Evolutionary conservation across 345 rosid species (phyloP), one percentile per base, ranked within the genome.

Genomic region (Syzygium aromaticum): DNA sequence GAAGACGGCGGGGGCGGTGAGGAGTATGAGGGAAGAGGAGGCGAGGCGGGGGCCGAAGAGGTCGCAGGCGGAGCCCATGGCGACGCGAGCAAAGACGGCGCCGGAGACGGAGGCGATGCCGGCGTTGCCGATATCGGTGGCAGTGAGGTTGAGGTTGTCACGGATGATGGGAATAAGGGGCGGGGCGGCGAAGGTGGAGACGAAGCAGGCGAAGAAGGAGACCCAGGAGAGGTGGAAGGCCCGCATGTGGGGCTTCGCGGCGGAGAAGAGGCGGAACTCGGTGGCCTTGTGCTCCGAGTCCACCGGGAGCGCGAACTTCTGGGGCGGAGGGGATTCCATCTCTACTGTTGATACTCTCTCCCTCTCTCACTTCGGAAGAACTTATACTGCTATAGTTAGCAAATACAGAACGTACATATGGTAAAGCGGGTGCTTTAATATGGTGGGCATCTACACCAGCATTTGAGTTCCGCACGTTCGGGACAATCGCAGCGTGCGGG

Each of bases 41-140:
- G 99, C 99, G 1, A 97, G 93, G 84, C 99, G 98, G 1, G 99
- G 99, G 12, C 99, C 98, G 84, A 95, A 91, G 3, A 97, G 90
- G 88, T 97, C 99, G 59, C 98, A 97, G 23, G 95, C 95, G 4
- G 93, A 92, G 17, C 99, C 99, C 98, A 97, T 94, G 85, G 94
- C 93, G 52, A 97, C 52, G 80, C 98, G 92, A 25, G 98, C 98
- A 84, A 95, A 95, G 61, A 97, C 98, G 0, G 99, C 94, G 22
- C 99, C 99, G 1, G 98, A 94, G 16, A 95, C 99, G 5, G 98
- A 96, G 51, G 99, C 98, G 57, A 96, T 94, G 12, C 99, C 95
- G 3, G 99, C 99, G 89, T 97, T 95, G 40, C 99, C 99, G 11
- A 95, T 94, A 89, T 97, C 98, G 0, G 95, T 92, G 27, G 98